Conservation (phyloP, 129 eudicot genomes). For the Oenanthe sinensis region DNA sequence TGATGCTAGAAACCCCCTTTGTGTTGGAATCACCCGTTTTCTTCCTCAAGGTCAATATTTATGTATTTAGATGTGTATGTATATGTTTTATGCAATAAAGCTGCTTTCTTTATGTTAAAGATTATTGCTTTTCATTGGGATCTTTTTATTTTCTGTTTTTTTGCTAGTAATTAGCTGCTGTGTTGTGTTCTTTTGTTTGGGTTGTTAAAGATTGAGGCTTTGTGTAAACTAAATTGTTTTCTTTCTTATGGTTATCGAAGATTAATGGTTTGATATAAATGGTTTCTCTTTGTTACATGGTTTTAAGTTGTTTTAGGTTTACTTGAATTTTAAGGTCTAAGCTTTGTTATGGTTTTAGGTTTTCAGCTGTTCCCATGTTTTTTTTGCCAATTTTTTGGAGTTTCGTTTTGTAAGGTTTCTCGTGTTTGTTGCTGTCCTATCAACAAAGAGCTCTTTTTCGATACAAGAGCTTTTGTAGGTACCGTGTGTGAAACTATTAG, state of each 20-base stretch:
- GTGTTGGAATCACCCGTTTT: conserved; percentile 77
- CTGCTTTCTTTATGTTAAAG: neutral
- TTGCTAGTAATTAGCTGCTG: too few species aligned
- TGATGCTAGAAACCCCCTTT: conserved; percentile 65
- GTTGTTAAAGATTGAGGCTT: neutral
- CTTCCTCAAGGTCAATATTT: conserved; percentile 55
- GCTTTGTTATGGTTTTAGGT: neutral
- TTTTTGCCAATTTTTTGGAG: neutral
- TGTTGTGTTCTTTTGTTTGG: neutral
- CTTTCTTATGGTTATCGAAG: neutral
- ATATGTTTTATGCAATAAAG: neutral
- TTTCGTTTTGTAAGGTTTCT: neutral
- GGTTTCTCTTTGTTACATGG: neutral
- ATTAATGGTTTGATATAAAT: neutral
- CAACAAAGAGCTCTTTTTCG: too few species aligned
- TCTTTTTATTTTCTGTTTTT: too few species aligned
- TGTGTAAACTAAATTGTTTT: too few species aligned
- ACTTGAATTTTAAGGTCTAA: neutral
- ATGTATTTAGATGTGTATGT: neutral
- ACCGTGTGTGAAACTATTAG: too few species aligned
- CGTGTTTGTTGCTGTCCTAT: too few species aligned
- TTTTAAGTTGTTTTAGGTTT: neutral
- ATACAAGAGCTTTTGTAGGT: too few species aligned
- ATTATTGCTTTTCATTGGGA: too few species aligned
- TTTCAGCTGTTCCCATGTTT: neutral